Percentiles rank a stretch among this genome's conserved stretches.
These are phyloP conservation scores for Russula olivacea DNA, from an alignment of 768 basidiomycete genomes.

Conservation along the genomic window DNA sequence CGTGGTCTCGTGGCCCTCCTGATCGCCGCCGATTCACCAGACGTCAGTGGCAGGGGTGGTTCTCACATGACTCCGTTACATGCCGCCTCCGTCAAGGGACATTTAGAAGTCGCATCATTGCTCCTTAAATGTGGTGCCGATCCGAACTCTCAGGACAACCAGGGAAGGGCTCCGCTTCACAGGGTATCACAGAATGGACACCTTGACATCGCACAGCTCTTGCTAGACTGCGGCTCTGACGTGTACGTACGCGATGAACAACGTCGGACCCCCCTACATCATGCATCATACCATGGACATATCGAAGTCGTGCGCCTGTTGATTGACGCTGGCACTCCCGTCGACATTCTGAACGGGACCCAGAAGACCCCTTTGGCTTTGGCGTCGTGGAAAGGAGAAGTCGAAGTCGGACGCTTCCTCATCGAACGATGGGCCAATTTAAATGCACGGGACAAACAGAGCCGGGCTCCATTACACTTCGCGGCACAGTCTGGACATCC, in stretches of 20 bases:
- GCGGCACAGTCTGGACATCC: neutral
- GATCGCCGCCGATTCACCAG: neutral
- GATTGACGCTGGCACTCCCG: neutral
- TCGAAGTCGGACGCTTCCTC: neutral
- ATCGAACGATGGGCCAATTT: neutral
- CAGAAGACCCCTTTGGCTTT: neutral
- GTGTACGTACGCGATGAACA: no score
- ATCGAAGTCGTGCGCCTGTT: neutral
- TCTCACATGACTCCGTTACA: neutral
- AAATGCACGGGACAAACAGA: neutral
- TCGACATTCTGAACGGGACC: neutral
- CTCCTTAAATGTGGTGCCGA: neutral
- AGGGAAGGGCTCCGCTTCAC: neutral
- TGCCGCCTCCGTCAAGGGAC: neutral
- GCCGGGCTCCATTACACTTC: neutral
- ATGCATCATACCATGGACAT: neutral
- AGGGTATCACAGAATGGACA: neutral
- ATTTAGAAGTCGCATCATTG: neutral
- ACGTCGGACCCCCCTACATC: no score
- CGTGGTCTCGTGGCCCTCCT: neutral
- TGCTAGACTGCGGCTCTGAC: no score
- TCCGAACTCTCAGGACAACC: neutral
- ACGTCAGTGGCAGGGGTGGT: neutral
- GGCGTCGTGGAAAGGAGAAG: neutral
- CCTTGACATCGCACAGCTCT: no score